Percentiles rank a stretch among this genome's conserved stretches.
Evolutionary conservation across 2,329 filamentous ascomycete genomes (phyloP).

Genomic region (Clarireedia paspali): DNA sequence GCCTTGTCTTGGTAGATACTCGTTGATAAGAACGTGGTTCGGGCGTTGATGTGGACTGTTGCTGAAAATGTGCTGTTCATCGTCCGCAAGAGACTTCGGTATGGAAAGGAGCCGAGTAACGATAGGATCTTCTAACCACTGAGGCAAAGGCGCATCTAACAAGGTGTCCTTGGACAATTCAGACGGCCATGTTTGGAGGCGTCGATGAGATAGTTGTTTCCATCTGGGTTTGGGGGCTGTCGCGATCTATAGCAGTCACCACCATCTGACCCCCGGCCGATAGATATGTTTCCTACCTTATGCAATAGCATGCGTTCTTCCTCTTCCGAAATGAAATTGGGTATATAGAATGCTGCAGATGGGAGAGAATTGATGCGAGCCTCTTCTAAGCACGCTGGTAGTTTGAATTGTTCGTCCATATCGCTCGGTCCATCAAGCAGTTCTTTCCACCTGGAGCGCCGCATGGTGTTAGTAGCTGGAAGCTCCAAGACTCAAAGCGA

Average conservation of each 20-base stretch:
- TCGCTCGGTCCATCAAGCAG: not conserved
- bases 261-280: not conserved
- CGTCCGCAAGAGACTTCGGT: constrained; percentile 29
- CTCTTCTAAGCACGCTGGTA: constrained; percentile 38
- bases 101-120: constrained; percentile 52
- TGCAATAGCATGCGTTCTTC: constrained; percentile 66
- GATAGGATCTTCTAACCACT: constrained; percentile 67
- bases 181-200: constrained; percentile 86
- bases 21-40: constrained; percentile 92
- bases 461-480: too few species aligned
- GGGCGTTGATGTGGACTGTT: constrained; percentile 66
- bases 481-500: too few species aligned
- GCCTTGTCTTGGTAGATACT: constrained; percentile 81
- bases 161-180: constrained; percentile 73
- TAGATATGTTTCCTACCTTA: constrained; percentile 45
- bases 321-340: constrained; percentile 69
- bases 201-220: constrained; percentile 81
- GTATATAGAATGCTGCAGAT: constrained; percentile 70
- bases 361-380: constrained; percentile 50
- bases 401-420: constrained; percentile 10
- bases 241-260: constrained; percentile 36
- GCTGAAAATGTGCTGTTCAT: constrained; percentile 41
- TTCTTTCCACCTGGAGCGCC: too few species aligned
- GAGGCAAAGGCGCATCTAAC: constrained; percentile 63
- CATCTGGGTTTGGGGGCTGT: constrained; percentile 68